Conservation (phyloP, 768 basidiomycete species). For the Termitomyces sp. region DNA sequence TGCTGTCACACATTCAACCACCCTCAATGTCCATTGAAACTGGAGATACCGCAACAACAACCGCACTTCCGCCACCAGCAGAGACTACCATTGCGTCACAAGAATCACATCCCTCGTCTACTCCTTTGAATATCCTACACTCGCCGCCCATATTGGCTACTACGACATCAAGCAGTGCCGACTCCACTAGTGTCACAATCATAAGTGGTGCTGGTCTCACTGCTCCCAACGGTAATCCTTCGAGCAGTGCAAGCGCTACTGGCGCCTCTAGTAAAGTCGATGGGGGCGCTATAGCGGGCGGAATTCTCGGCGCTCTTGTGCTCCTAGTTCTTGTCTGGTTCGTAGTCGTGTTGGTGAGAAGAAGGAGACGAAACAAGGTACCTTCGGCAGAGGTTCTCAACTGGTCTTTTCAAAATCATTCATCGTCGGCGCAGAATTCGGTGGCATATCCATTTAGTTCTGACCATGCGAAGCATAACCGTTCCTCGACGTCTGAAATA, state of each 20-base stretch:
- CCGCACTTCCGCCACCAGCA: neutral
- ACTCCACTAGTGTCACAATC: neutral
- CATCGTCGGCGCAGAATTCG: neutral
- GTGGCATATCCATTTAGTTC: slow-evolving; percentile 1
- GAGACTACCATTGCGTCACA: neutral
- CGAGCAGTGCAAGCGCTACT: neutral
- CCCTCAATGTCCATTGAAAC: neutral
- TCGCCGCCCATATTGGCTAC: too few species aligned
- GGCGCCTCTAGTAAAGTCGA: slow-evolving; percentile 16
- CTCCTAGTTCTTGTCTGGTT: slow-evolving; percentile 32
- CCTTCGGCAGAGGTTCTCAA: slow-evolving; percentile 58
- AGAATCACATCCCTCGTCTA: neutral
- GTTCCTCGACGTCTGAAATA: neutral
- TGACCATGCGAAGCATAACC: neutral
- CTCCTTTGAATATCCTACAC: neutral
- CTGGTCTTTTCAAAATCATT: slow-evolving; percentile 2
- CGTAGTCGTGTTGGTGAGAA: slow-evolving; percentile 29
- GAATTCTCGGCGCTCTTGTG: slow-evolving; percentile 44
- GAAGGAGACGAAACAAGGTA: slow-evolving; percentile 35
- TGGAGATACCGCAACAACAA: neutral
- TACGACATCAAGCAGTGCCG: neutral
- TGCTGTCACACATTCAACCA: too few species aligned
- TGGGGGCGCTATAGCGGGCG: slow-evolving; percentile 49
- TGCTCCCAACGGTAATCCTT: neutral
- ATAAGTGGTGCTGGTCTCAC: neutral